Evolutionary conservation across 2,329 filamentous ascomycete genomes (phyloP).

Genomic region (Westerdykella sp.): DNA sequence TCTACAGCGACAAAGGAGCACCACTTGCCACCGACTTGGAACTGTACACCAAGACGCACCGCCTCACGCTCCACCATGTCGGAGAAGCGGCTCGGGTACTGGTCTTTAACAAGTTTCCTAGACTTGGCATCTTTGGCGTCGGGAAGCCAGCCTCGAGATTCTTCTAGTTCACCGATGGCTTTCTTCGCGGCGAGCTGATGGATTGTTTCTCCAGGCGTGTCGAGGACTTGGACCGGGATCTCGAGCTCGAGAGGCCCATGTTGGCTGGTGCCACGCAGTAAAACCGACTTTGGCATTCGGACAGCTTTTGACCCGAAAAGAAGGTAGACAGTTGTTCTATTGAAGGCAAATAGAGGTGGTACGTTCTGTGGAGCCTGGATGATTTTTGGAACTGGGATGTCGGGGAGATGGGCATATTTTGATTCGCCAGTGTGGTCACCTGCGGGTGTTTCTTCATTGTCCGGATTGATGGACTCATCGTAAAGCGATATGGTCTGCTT

Average conservation of each 20-base stretch:
- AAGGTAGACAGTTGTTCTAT: conserved; percentile 59
- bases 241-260: conserved; percentile 57
- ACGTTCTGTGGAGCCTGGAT: conserved; percentile 61
- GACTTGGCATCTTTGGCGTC: conserved; percentile 36
- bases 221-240: conserved; percentile 54
- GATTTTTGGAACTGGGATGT: conserved; percentile 48
- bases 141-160: conserved; percentile 58
- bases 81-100: conserved; percentile 45
- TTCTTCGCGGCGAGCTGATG: conserved; percentile 67
- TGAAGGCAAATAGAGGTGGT: conserved; percentile 61
- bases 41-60: conserved; percentile 58
- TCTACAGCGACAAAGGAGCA: conserved; percentile 67
- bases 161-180: conserved; percentile 62
- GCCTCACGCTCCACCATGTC: conserved; percentile 61
- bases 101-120: conserved; percentile 35
- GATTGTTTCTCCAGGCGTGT: conserved; percentile 49
- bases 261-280: conserved; percentile 52
- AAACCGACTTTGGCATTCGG: conserved; percentile 48
- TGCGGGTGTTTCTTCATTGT: conserved; percentile 29
- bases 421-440: conserved; percentile 24
- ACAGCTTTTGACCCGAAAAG: conserved; percentile 52
- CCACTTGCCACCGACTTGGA: conserved; percentile 63
- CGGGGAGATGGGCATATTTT: conserved; percentile 49
- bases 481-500: conserved; percentile 55
- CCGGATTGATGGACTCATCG: conserved; percentile 44